Evolutionary conservation across 1,284 basidiomycete genomes (phyloP).

Genomic region (Rhodotorula sp.): DNA sequence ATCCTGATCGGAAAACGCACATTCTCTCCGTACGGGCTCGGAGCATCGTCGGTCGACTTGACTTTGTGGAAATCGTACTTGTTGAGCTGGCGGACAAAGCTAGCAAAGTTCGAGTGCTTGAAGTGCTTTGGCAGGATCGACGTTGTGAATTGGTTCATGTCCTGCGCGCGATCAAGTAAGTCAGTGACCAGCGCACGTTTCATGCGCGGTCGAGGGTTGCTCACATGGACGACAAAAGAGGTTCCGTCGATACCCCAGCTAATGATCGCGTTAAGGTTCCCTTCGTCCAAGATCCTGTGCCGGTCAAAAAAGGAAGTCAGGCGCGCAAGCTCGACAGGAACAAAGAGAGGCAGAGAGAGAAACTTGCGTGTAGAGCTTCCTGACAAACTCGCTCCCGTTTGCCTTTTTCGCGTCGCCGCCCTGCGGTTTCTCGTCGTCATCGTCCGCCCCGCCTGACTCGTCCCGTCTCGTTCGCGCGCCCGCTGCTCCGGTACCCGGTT

Average conservation of each 20-base stretch:
- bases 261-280: constrained; percentile 68
- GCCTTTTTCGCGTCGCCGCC: constrained; percentile 1
- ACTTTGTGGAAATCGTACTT: constrained; percentile 99
- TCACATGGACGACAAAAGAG: constrained; percentile 85
- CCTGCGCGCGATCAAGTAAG: constrained; percentile 52
- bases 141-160: constrained; percentile 97
- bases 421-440: constrained; percentile 23
- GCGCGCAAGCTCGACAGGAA: not conserved
- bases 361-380: constrained; percentile 84
- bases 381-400: constrained; percentile 73
- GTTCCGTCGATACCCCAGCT: constrained; percentile 83
- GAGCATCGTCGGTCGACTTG: constrained; percentile 69
- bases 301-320: constrained; percentile 2
- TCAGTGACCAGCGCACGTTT: not conserved
- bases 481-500: not conserved
- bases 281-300: constrained; percentile 82
- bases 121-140: constrained; percentile 90
- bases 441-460: constrained; percentile 31
- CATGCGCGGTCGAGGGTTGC: constrained; percentile 10
- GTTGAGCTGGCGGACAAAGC: constrained; percentile 90
- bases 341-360: not conserved
- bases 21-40: constrained; percentile 73
- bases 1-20: constrained; percentile 50
- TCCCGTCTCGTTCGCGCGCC: not conserved
- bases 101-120: constrained; percentile 95